phyloP scores from a whole-genome alignment of 2,329 filamentous ascomycete genomes.

The Fusarium abutilonis region DNA sequence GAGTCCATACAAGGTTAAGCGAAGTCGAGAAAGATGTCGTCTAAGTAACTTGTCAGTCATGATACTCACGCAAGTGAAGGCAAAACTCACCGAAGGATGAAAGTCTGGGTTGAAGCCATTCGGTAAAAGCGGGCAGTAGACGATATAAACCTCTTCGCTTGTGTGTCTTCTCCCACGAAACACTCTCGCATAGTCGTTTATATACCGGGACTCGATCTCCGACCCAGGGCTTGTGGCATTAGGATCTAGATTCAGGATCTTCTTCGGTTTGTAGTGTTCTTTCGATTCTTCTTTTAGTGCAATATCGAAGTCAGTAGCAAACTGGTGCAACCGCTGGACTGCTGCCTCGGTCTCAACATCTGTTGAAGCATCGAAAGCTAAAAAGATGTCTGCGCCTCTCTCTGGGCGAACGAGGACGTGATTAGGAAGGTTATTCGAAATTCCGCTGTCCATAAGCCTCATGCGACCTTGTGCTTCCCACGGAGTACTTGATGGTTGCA shows the following conservation, averaged over 20 bases:
- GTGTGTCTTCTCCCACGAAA: constrained; percentile 24
- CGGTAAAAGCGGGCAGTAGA: constrained; percentile 38
- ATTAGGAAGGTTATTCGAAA: constrained; percentile 40
- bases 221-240: fast-evolving
- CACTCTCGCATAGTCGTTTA: constrained; percentile 25
- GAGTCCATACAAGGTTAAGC: constrained; percentile 40
- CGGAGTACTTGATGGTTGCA: fast-evolving
- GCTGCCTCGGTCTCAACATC: constrained; percentile 34
- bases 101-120: constrained; percentile 12
- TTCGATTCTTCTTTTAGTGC: constrained; percentile 6
- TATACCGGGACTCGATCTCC: constrained; percentile 6
- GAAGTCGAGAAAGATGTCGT: constrained; percentile 36
- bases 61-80: fast-evolving
- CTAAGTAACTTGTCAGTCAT: constrained; percentile 3
- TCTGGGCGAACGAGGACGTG: constrained; percentile 33
- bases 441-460: constrained; percentile 37
- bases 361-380: constrained; percentile 37
- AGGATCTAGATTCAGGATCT: fast-evolving
- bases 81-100: constrained; percentile 28
- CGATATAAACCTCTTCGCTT: constrained; percentile 18
- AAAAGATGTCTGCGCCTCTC: constrained; percentile 27
- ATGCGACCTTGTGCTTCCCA: constrained; percentile 40
- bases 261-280: background rate
- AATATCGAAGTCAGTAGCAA: constrained; percentile 35
- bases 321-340: constrained; percentile 31